Evolutionary conservation across 306 rosid genomes (phyloP).

Genomic region (Dalbergia oliveri): DNA sequence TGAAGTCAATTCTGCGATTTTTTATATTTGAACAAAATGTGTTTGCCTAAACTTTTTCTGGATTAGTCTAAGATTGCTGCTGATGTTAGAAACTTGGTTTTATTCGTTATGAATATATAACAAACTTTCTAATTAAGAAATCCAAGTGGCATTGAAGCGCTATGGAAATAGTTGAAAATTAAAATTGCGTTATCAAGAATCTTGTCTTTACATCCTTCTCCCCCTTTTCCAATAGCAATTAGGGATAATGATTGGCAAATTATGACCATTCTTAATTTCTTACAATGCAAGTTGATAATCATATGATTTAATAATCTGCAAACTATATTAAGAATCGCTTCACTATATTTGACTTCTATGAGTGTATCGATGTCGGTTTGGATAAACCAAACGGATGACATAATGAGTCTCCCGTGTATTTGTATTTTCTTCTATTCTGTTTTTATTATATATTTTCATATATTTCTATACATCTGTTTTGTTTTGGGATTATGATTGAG

Average conservation of each 20-base stretch:
- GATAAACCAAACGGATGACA: neutral
- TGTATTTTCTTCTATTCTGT: no score
- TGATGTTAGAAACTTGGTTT: neutral
- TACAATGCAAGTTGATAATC: neutral
- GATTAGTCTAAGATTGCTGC: conserved; percentile 28
- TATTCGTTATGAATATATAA: neutral
- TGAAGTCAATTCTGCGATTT: neutral
- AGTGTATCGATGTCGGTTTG: neutral
- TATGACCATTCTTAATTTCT: neutral
- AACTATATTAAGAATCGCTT: neutral
- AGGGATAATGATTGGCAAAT: conserved; percentile 12
- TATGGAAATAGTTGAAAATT: neutral
- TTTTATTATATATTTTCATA: no score
- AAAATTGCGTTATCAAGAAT: neutral
- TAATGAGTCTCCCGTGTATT: no score
- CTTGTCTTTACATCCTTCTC: neutral
- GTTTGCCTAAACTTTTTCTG: neutral
- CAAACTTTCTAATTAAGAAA: neutral
- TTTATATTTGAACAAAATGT: conserved; percentile 6
- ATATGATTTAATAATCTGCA: neutral
- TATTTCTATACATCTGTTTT: no score
- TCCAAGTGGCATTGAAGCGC: neutral
- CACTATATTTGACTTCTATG: neutral
- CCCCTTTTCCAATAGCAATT: neutral
- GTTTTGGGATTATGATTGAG: no score